Evolutionary conservation across 345 rosid species (phyloP).

Genomic region (Hibiscus syriacus): DNA sequence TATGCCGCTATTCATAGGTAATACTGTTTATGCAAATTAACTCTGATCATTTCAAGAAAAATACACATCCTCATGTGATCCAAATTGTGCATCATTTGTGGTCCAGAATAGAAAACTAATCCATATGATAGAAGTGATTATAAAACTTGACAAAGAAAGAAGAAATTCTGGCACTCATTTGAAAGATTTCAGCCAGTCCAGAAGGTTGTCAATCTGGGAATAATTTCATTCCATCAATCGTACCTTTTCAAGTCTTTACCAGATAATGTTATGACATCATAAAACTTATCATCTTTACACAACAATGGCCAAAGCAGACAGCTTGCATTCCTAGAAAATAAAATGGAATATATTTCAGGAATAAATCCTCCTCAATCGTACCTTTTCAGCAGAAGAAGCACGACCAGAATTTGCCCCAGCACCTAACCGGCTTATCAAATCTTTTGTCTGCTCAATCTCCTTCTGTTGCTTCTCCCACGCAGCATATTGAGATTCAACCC

Average conservation of each 20-base stretch:
- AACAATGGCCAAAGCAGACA: not conserved
- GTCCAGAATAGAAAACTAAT: not conserved
- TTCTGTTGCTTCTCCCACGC: slow-evolving; percentile 93
- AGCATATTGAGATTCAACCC: slow-evolving; percentile 66
- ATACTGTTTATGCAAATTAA: not conserved
- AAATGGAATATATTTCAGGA: not conserved
- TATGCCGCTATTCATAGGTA: not conserved
- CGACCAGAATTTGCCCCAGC: slow-evolving; percentile 90
- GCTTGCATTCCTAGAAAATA: not conserved
- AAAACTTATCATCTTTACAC: not conserved
- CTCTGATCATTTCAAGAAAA: not conserved
- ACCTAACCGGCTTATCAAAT: slow-evolving; percentile 64
- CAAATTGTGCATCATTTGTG: not conserved
- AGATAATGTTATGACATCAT: not conserved
- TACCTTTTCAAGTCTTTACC: too few relatives aligned
- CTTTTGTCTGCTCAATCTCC: slow-evolving; percentile 78
- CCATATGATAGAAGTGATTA: not conserved
- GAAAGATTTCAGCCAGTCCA: too few relatives aligned
- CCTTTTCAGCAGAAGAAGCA: slow-evolving; percentile 97
- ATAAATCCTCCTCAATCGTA: slow-evolving; percentile 8
- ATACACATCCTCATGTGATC: not conserved
- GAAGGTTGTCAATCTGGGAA: not conserved
- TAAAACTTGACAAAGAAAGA: too few relatives aligned
- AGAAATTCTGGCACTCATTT: not conserved
- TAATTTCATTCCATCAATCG: not conserved